phyloP scores from a whole-genome alignment of 805 yeast species.

The Yarrowia divulgata region DNA sequence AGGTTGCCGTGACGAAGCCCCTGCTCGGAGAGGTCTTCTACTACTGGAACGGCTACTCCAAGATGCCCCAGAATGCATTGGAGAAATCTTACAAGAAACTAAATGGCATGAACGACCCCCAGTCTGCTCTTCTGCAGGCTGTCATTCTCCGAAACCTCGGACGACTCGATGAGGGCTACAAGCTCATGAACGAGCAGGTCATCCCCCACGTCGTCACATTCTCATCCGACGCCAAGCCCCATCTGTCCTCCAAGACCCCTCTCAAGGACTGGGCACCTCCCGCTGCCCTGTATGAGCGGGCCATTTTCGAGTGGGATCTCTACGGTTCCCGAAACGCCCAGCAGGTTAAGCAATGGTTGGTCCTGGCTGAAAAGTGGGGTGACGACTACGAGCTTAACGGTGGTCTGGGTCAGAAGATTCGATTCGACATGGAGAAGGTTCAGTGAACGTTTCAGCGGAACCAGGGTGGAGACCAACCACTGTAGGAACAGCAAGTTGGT shows the following conservation, averaged over 20 bases:
- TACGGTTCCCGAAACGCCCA: conserved; percentile 59
- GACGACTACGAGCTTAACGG: conserved; percentile 81
- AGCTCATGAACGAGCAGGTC: conserved; percentile 62
- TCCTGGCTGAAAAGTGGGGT: conserved; percentile 72
- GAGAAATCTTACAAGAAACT: conserved; percentile 61
- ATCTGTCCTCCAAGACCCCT: conserved; percentile 50
- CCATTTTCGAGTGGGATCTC: conserved; percentile 77
- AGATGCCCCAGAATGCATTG: conserved; percentile 74
- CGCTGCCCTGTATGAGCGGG: conserved; percentile 82
- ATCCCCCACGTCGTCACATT: conserved; percentile 55
- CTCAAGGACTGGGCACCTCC: conserved; percentile 90
- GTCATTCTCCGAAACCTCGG: conserved; percentile 54
- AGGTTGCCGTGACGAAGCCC: conserved; percentile 83
- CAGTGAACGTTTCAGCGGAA: conserved; percentile 4
- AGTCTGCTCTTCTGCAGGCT: conserved; percentile 61
- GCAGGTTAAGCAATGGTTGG: conserved; percentile 69
- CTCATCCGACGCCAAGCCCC: conserved; percentile 46
- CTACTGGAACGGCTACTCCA: conserved; percentile 90
- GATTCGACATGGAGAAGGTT: conserved; percentile 35
- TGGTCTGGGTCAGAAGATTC: conserved; percentile 34
- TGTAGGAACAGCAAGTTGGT: not conserved
- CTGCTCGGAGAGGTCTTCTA: conserved; percentile 82
- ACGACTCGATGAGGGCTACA: conserved; percentile 62
- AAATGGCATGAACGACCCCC: conserved; percentile 54
- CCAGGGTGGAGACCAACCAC: conserved; percentile 20